Conservation (phyloP, 225 moss, liverwort and hornwort species). For the Climacium dendroides region DNA sequence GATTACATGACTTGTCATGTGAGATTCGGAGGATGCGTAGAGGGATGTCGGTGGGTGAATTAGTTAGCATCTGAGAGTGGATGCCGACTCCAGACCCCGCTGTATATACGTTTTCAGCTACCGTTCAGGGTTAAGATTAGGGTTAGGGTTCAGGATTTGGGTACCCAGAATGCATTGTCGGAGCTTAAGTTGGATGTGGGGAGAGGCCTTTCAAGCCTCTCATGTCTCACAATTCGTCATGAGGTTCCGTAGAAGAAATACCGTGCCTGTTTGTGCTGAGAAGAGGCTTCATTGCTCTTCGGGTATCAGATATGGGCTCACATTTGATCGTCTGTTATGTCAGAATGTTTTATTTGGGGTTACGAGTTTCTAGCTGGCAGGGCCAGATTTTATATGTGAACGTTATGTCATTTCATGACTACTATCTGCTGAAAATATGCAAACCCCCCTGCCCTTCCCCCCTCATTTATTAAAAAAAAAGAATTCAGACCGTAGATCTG, state of each 20-base stretch:
- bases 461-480: too few relatives aligned
- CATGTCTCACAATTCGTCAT: constrained; percentile 14
- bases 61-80: constrained; percentile 42
- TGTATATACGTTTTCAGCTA: not conserved
- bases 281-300: not conserved
- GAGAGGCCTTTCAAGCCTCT: constrained; percentile 25
- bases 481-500: too few relatives aligned
- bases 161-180: not conserved
- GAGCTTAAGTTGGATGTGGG: constrained; percentile 28
- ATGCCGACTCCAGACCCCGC: constrained; percentile 40
- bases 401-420: too few relatives aligned
- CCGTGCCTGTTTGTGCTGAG: not conserved
- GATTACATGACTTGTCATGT: not conserved
- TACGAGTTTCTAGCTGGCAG: too few relatives aligned
- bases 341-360: too few relatives aligned
- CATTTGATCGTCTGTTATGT: not conserved
- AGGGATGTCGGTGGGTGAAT: constrained; percentile 28
- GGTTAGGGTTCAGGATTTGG: too few relatives aligned
- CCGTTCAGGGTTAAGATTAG: not conserved
- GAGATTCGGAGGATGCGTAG: not conserved
- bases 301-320: not conserved
- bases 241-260: constrained; percentile 10
- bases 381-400: not conserved
- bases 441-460: too few relatives aligned
- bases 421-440: too few relatives aligned